Evolutionary conservation across 768 basidiomycete species (phyloP), one percentile per base, ranked within the genome.

Genomic region (Mycena amicta): DNA sequence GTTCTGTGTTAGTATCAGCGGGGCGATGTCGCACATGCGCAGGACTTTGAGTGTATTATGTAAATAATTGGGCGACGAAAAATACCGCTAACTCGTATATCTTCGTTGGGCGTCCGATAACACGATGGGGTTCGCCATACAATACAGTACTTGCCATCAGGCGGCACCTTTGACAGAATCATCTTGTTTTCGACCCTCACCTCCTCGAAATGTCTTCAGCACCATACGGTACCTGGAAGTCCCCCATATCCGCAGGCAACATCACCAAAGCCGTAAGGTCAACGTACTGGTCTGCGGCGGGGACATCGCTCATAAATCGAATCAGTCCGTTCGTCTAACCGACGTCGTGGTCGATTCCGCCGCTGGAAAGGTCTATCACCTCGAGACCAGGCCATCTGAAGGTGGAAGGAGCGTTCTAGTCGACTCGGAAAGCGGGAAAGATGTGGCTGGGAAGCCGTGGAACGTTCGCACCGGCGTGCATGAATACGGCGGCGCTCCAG

Each of bases 401-500:
- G 49, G 84, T 20, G 62, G 62, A 20, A 55, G 62, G n/a, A 46
- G 43, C 47, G 59, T 82, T 18, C 65, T 86, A 43, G 80, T 87
- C 26, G 70, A 77, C 22, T 77, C 78, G 0, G 53, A 71, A 28
- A 65, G 66, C 27, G 67, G 72, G 16, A 59, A 68, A 47, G 85
- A 86, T 41, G 64, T 86, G 25, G 75, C 85, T 20, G 80, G 78
- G 3, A 70, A 75, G 39, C 77, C 77, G 1, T 88, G 77, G 74
- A 87, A 81, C 67, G 83, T 76, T 4, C 76, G 82, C 30, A 80
- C 82, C 0, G 68, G 77, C 16, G 88, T 90, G 2, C 83, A 89
- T 25, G 89, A 90, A 68, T 90, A 90, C 52, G 89, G 90, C 0
- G 90, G 90, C 13, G 83, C 78, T 2, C 73, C 85, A 1, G 84